Evolutionary conservation across 2,329 filamentous ascomycete species (phyloP).

Genomic region (Epichloe aotearoae): DNA sequence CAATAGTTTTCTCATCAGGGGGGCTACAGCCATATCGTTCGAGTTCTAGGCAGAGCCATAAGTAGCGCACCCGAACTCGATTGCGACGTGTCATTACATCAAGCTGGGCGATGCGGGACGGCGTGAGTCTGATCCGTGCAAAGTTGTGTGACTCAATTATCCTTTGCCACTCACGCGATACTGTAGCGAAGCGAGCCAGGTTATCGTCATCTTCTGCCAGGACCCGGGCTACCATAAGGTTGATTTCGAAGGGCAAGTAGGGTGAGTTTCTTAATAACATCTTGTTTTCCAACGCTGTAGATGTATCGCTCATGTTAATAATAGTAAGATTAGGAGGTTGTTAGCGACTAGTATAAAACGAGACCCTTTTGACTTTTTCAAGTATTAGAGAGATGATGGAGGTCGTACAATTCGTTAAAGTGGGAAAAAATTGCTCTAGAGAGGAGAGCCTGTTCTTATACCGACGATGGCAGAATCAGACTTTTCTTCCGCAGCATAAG

Average conservation of each 20-base stretch:
- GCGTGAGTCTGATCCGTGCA: slow-evolving; percentile 17
- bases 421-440: no score
- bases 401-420: no score
- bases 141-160: slow-evolving; percentile 18
- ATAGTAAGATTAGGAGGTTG: background rate
- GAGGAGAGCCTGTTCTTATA: no score
- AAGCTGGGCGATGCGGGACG: slow-evolving; percentile 15
- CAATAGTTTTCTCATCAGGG: slow-evolving; percentile 13
- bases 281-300: background rate
- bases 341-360: no score
- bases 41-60: slow-evolving; percentile 19
- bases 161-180: slow-evolving; percentile 19
- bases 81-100: slow-evolving; percentile 13
- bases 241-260: background rate
- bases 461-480: no score
- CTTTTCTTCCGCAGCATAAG: no score
- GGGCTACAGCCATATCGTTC: slow-evolving; percentile 13
- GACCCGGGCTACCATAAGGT: background rate
- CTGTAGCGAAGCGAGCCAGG: slow-evolving; percentile 14
- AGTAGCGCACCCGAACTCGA: slow-evolving; percentile 12
- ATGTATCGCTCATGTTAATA: background rate
- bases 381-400: no score
- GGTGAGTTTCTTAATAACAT: background rate
- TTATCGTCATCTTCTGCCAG: slow-evolving; percentile 11
- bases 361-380: no score